Percentiles rank a stretch among this genome's conserved stretches.
These are phyloP conservation scores for Candida sonorensis DNA, from an alignment of 805 yeast species.

Conservation along the genomic window DNA sequence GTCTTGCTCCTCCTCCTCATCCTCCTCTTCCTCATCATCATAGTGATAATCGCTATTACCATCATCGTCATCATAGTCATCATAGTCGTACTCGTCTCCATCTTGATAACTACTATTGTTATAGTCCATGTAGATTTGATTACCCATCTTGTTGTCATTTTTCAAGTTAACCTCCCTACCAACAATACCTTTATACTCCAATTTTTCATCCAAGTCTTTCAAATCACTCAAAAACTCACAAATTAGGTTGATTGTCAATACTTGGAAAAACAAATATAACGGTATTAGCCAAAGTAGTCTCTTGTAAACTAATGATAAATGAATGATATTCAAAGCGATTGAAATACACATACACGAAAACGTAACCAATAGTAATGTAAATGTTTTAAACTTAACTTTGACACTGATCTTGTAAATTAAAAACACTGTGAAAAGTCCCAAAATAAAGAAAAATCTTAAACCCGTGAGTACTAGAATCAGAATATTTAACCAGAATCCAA, in stretches of 20 bases:
- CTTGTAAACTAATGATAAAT: slow-evolving; percentile 24
- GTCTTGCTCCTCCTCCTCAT: not conserved
- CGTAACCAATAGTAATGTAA: slow-evolving; percentile 42
- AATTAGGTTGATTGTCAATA: slow-evolving; percentile 44
- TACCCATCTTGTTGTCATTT: slow-evolving; percentile 1
- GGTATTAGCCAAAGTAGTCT: slow-evolving; percentile 44
- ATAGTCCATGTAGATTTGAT: slow-evolving; percentile 1
- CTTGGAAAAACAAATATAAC: slow-evolving; percentile 38
- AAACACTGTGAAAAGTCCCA: slow-evolving; percentile 31
- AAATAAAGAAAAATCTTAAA: slow-evolving; percentile 24
- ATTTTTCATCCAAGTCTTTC: slow-evolving; percentile 39
- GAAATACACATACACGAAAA: slow-evolving; percentile 31
- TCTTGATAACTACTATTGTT: not conserved
- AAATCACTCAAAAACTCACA: slow-evolving; percentile 66
- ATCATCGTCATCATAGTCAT: not conserved
- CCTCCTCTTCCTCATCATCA: not conserved
- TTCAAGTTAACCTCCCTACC: slow-evolving; percentile 45
- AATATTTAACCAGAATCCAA: slow-evolving; percentile 25
- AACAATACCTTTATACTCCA: slow-evolving; percentile 50
- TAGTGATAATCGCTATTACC: not conserved
- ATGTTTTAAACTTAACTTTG: slow-evolving; percentile 38
- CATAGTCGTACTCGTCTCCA: slow-evolving; percentile 1
- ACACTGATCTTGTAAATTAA: slow-evolving; percentile 32
- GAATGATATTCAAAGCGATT: slow-evolving; percentile 24
- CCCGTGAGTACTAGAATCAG: slow-evolving; percentile 25